Base-by-base conservation (phyloP, 2,329 filamentous ascomycete species). In the Aspergillus calidoustus region DNA sequence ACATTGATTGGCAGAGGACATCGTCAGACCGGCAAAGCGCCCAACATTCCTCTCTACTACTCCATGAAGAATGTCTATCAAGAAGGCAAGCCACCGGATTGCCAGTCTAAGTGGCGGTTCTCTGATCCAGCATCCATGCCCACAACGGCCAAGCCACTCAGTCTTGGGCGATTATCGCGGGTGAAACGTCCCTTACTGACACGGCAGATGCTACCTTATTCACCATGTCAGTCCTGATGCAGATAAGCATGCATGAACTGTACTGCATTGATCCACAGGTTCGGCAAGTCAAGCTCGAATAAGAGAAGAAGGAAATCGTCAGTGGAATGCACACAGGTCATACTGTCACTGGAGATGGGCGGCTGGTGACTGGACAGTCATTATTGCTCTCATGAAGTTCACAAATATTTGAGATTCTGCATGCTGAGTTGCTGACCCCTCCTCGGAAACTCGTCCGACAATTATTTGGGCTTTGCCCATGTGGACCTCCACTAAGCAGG, bases 381-480 rank as follows among this genome's bases (percentile, higher is more conserved):
- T 41, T 41, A 38, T 38, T 15, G 34, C 34, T 38, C 34, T 38
- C 34, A 38, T 38, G 34, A 41, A 41, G 2, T 15, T 41, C 34
- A 41, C 34, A 41, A 41, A 41, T 41, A 41, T 41, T 54, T 52
- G 48, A 57, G 61, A 61, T 46, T 54, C 59, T 56, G 59, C 22
- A 34, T 17, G 47, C 47, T 57, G 47, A 22, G 56, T 19, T 19
- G 19, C 19, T 19, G 19, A 19, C 59, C 57, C 34, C 11, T 41
- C 34, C 34, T 13, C 53, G 65, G 64, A 66, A 55, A 52, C 61
- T 64, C 63, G 63, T 68, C 64, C 65, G 65, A 68, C 63, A 66
- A 69, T 67, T 60, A 61, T 61, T 70, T 65, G 65, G 64, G 60
- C 66, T 65, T 64, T 61, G 61, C 54, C 66, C 47, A 65, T 56